Conservation (phyloP, 257 asterid genomes). For the Henckelia pumila region DNA sequence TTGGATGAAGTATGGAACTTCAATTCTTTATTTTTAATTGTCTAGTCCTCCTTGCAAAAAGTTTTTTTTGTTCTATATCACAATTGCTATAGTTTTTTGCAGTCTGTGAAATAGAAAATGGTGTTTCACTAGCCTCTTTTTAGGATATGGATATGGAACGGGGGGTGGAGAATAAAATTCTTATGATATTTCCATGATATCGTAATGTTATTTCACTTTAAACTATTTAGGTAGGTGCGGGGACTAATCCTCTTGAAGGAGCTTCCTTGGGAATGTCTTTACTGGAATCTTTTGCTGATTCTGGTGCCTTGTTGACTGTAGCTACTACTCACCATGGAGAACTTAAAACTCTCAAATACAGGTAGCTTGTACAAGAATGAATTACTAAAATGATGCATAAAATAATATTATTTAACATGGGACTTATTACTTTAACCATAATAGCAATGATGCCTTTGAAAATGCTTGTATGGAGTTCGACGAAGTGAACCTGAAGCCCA, state of each 20-base stretch:
- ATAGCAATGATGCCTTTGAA: slow-evolving; percentile 81
- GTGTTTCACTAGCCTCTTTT: slow-evolving; percentile 10
- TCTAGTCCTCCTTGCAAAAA: slow-evolving; percentile 13
- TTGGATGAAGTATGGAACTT: slow-evolving; percentile 76
- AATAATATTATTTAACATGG: slow-evolving; percentile 26
- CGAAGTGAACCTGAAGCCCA: slow-evolving; percentile 87
- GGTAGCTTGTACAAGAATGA: slow-evolving; percentile 43
- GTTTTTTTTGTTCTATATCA: slow-evolving; percentile 5
- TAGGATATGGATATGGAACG: slow-evolving; percentile 7
- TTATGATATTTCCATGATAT: slow-evolving; percentile 14
- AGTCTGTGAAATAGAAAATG: slow-evolving; percentile 9
- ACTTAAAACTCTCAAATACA: slow-evolving; percentile 94
- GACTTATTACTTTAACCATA: slow-evolving; percentile 30
- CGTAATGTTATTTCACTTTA: slow-evolving; percentile 12
- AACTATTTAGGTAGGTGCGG: slow-evolving; percentile 83
- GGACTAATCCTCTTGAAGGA: slow-evolving; percentile 98
- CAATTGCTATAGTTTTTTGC: neutral
- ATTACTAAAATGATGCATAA: slow-evolving; percentile 21
- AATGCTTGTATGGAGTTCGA: slow-evolving; percentile 99
- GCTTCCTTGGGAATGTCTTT: slow-evolving; percentile 97
- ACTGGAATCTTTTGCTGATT: slow-evolving; percentile 86
- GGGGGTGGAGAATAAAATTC: slow-evolving; percentile 1
- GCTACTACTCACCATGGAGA: slow-evolving; percentile 98
- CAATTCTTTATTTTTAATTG: slow-evolving; percentile 16
- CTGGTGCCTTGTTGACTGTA: slow-evolving; percentile 72